Evolutionary conservation across 1,284 basidiomycete genomes (phyloP).

Genomic region (Afroboletus lepidellus): DNA sequence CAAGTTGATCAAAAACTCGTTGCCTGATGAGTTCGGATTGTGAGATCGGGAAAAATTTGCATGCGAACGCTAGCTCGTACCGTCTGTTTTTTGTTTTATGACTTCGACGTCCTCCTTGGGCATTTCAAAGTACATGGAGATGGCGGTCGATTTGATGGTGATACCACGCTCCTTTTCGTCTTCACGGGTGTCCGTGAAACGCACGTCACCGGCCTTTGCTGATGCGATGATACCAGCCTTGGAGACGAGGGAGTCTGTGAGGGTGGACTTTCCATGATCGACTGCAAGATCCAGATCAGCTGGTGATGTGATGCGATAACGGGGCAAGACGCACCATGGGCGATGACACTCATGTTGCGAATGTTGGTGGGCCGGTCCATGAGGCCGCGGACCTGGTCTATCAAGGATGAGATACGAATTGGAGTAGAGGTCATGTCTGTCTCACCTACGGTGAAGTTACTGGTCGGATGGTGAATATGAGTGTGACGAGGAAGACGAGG

Average conservation of each 20-base stretch:
- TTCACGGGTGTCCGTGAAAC: slow-evolving; percentile 96
- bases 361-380: slow-evolving; percentile 94
- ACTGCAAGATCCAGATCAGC: slow-evolving; percentile 49
- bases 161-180: slow-evolving; percentile 99
- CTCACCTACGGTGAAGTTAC: slow-evolving; percentile 87
- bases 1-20: slow-evolving; percentile 98
- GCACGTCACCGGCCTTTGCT: slow-evolving; percentile 94
- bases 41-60: slow-evolving; percentile 17
- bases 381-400: slow-evolving; percentile 86
- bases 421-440: background rate
- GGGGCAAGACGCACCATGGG: slow-evolving; percentile 66
- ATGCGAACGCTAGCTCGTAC: slow-evolving; percentile 38
- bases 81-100: slow-evolving; percentile 93
- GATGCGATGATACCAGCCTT: slow-evolving; percentile 99
- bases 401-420: slow-evolving; percentile 16
- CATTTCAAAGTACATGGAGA: slow-evolving; percentile 99
- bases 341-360: slow-evolving; percentile 98
- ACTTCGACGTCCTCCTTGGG: slow-evolving; percentile 82
- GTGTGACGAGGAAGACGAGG: slow-evolving; percentile 9
- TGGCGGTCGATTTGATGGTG: slow-evolving; percentile 99
- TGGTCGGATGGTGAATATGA: slow-evolving; percentile 45
- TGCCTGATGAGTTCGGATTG: slow-evolving; percentile 50
- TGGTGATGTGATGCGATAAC: slow-evolving; percentile 9
- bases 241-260: slow-evolving; percentile 98
- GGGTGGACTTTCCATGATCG: slow-evolving; percentile 99